Evolutionary conservation across 306 rosid species (phyloP), one percentile per base, ranked within the genome.

Genomic region (Boehmeria nivea): DNA sequence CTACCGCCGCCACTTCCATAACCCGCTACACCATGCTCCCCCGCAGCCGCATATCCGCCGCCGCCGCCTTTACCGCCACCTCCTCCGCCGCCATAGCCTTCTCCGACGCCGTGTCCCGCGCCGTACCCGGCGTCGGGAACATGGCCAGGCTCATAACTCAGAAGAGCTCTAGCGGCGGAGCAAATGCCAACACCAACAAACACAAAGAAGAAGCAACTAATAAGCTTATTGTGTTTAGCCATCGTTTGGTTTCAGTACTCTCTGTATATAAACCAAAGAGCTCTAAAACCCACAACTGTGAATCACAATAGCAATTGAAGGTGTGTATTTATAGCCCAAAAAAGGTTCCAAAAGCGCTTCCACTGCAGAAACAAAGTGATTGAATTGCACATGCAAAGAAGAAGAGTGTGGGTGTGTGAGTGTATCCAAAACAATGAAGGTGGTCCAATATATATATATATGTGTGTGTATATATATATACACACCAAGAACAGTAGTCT

Each of bases 141-240:
- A 34, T 43, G 54, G 31, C 3, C 43, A 14, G 59, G 59, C 2
- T 54, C 64, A 15, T 51, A 59, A 44, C 67, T 61, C 44, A 69
- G 74, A 55, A 80, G 72, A n/a, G 73, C 59, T 69, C 82, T 66
- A 14, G 86, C 66, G 7, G 90, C 78, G 10, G 78, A 77, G 52
- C 74, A 68, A 15, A 75, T 60, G 10, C 80, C 76, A 2, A 77
- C 21, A 55, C 74, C 64, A 13, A 83, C 25, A 24, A 69, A 28
- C 16, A 51, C 54, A 56, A 75, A 59, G 61, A 70, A 53, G 70
- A 72, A 54, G 43, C 60, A 64, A 9, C 33, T 11, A 55, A 51
- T 36, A 12, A 14, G 36, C 51, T 74, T 80, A 17, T 47, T 31
- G 19, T 12, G 38, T 26, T 68, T 51, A 15, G 63, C 68, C 90